Base-by-base conservation (phyloP, 305 asterid species). In the Fraxinus ornus region DNA sequence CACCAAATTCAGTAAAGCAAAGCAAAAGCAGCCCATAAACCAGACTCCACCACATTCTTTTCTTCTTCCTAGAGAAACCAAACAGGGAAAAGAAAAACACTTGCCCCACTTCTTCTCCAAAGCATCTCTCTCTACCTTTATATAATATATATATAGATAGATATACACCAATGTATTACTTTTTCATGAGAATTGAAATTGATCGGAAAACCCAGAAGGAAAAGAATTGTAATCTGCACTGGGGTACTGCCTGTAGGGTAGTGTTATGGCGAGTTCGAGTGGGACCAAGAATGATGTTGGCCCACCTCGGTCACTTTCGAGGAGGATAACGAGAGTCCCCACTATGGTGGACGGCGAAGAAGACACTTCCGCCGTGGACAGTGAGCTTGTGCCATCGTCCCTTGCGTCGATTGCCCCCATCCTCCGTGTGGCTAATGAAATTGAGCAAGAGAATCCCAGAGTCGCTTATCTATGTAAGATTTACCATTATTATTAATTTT, bases 341-440 rank as follows among this genome's bases (percentile, higher is more conserved):
- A 89, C 98, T 7, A 89, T 91, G 94, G 84, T 89, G 83, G 98
- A 94, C 83, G 91, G 86, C 24, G 85, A 84, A 9, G 97, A 93
- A 26, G 96, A 91, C 82, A 86, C 83, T 37, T 87, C 84, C 62
- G 91, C 93, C 72, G 89, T 92, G 1, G 97, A 94, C 80, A 96
- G 99, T 84, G 99, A 97, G 89, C 88, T 90, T 41, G 99, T 97
- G 86, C 99, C 99, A 15, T 93, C 98, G 26, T 91, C 99, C 1
- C 87, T 97, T 90, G 97, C 97, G 12, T 76, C 90, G 68, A 88
- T 97, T 72, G 97, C 94, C 70, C 99, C 98, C 3, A 93, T 93
- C 19, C 98, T 97, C 79, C 97, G 99, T 79, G 98, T 92, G 47
- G 99, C 99, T 2, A 93, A 97, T 84, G 96, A 97, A 86, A 85